Percentiles rank a stretch among this genome's conserved stretches.
Evolutionary conservation across 495 filamentous ascomycete genomes (phyloP).

Genomic region (Lepraria neglecta): DNA sequence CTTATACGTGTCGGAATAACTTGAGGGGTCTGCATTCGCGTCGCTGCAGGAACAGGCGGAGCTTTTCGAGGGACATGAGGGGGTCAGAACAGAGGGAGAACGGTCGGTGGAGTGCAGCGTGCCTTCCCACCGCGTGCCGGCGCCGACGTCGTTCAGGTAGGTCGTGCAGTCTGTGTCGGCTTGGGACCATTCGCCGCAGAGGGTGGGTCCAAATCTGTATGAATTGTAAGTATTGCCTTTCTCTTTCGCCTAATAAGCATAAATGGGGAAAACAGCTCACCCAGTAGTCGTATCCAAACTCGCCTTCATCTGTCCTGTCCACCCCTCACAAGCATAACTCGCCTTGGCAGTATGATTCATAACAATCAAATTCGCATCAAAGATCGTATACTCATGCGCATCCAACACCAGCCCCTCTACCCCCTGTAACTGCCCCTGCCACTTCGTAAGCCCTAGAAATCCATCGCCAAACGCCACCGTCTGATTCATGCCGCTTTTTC

Average conservation of each 20-base stretch:
- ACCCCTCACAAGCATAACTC: constrained; percentile 76
- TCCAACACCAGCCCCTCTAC: constrained; percentile 63
- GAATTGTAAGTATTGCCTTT: background rate
- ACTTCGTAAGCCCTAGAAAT: constrained; percentile 72
- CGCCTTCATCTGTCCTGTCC: constrained; percentile 67
- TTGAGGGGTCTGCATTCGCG: constrained; percentile 65
- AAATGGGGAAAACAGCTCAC: constrained; percentile 32
- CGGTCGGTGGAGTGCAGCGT: constrained; percentile 58
- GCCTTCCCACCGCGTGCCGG: constrained; percentile 87
- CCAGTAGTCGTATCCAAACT: constrained; percentile 68
- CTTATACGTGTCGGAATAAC: constrained; percentile 73
- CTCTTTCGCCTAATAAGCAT: too few species aligned
- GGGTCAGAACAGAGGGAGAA: constrained; percentile 48
- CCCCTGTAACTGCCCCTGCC: constrained; percentile 61
- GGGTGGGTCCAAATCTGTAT: constrained; percentile 78
- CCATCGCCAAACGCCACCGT: constrained; percentile 75
- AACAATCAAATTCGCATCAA: constrained; percentile 69
- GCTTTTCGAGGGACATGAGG: constrained; percentile 62
- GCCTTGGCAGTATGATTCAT: constrained; percentile 70
- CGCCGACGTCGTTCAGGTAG: constrained; percentile 83
- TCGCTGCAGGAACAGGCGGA: constrained; percentile 60
- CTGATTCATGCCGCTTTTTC: constrained; percentile 60
- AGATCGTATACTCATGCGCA: constrained; percentile 90
- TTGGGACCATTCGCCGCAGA: constrained; percentile 96
- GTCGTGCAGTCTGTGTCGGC: constrained; percentile 92